Base-by-base conservation (phyloP, 257 asterid species). In the Plantago ovata region DNA sequence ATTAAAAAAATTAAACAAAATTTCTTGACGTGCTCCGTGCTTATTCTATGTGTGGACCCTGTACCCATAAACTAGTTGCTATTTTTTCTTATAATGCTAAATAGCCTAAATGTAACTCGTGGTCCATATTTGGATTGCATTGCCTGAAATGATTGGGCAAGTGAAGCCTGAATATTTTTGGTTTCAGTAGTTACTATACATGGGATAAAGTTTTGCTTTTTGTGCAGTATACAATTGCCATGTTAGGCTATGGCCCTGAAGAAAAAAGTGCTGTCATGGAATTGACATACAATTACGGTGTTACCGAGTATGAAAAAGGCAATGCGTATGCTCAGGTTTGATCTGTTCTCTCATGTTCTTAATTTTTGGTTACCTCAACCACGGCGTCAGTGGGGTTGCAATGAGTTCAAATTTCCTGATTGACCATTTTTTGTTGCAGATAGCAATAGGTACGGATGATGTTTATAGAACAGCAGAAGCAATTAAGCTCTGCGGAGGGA, bases 401-500 rank as follows among this genome's bases (percentile, higher is more conserved):
- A 42, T 28, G 40, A 67, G 12, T 58, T 77, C 54, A 41, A 53
- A 52, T 52, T 23, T 48, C 45, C 48, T 1, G 56, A 65, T 13
- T 53, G 58, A 45, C 54, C 19, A 40, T 51, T 18, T 61, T 21
- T 53, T 38, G 54, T 60, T 68, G 71, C 92, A 87, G 98, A 83
- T 91, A 19, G 98, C 96, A 13, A 83, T 91, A 69, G 96, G 96
- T 69, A 85, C 98, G 11, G 95, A 87, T 74, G 95, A 91, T 62
- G 98, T 91, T 12, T 91, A 91, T 70, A 81, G 58, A 80, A 87
- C 98, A 3, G 96, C 96, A 42, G 98, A 91, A 77, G 96, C 87
- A 59, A 51, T 91, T 53, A 83, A 59, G 74, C 82, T 83, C 16
- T 72, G 66, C 58, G 98, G 95, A 65, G 98, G 95, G 45, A 85